Conservation (phyloP, 495 filamentous ascomycete genomes). For the Geoglossum glabrum region DNA sequence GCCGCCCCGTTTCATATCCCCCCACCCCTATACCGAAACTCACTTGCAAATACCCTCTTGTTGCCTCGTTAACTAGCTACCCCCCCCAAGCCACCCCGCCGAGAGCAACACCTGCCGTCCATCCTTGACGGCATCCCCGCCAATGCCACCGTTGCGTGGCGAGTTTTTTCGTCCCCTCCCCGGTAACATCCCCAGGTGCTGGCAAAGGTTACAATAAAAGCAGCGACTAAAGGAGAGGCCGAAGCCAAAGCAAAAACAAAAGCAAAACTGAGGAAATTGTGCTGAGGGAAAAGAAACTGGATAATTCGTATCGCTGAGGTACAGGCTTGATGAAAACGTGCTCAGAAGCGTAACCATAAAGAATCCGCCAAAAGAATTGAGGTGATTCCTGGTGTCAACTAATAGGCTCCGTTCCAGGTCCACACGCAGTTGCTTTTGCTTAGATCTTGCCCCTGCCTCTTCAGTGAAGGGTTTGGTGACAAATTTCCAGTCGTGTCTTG, state of each 20-base stretch:
- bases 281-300: not conserved
- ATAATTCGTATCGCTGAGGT: not conserved
- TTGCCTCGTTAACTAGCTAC: not conserved
- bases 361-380: not conserved
- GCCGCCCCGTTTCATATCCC: not conserved
- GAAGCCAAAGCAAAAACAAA: not conserved
- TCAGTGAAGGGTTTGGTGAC: not conserved
- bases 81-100: not conserved
- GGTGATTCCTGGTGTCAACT: not conserved
- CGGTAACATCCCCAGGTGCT: not conserved
- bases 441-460: not conserved
- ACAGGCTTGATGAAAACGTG: not conserved
- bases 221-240: not conserved
- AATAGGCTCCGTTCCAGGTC: not conserved
- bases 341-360: not conserved
- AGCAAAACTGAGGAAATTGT: not conserved
- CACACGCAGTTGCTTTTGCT: not conserved
- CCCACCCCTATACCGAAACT: not conserved
- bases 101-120: not conserved
- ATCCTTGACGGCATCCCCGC: not conserved
- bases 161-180: not conserved
- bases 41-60: not conserved
- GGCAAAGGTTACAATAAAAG: not conserved
- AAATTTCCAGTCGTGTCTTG: not conserved
- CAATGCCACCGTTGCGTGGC: not conserved